Evolutionary conservation across 129 eudicot species (phyloP).

Genomic region (Tagetes patula): DNA sequence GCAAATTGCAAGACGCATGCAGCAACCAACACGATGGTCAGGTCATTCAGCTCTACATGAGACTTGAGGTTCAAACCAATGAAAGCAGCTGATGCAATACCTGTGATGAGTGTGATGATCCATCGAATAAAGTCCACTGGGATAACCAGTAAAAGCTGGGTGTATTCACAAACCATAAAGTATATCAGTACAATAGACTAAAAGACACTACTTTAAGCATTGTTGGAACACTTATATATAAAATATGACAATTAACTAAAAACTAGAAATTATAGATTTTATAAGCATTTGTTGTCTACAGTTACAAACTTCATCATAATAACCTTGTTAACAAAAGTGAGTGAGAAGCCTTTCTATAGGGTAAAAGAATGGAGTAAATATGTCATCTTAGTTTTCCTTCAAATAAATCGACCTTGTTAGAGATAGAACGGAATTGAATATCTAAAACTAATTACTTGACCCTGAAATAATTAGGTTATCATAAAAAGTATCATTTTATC

Average conservation of each 20-base stretch:
- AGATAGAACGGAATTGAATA: background rate
- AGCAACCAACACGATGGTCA: slow-evolving; percentile 61
- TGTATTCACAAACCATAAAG: slow-evolving; percentile 7
- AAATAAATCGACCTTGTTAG: background rate
- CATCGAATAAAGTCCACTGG: slow-evolving; percentile 85
- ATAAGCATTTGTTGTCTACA: background rate
- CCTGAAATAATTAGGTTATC: background rate
- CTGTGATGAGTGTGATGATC: slow-evolving; percentile 67
- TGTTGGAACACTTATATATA: background rate
- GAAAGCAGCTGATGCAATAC: slow-evolving; percentile 83
- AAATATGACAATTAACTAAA: background rate
- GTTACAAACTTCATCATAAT: background rate
- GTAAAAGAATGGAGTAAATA: background rate
- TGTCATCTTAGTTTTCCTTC: background rate
- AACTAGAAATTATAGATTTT: background rate
- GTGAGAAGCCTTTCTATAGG: background rate
- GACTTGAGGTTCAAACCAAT: slow-evolving; percentile 74
- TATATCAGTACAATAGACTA: background rate
- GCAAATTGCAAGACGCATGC: slow-evolving; percentile 79
- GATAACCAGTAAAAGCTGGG: slow-evolving; percentile 76
- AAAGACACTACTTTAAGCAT: background rate
- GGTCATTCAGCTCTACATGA: slow-evolving; percentile 60
- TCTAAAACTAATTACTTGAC: background rate
- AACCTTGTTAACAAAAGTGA: background rate
- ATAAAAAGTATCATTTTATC: background rate